Base-by-base conservation (phyloP, 1,139 yeast genomes). In the Arxiozyma telluris region DNA sequence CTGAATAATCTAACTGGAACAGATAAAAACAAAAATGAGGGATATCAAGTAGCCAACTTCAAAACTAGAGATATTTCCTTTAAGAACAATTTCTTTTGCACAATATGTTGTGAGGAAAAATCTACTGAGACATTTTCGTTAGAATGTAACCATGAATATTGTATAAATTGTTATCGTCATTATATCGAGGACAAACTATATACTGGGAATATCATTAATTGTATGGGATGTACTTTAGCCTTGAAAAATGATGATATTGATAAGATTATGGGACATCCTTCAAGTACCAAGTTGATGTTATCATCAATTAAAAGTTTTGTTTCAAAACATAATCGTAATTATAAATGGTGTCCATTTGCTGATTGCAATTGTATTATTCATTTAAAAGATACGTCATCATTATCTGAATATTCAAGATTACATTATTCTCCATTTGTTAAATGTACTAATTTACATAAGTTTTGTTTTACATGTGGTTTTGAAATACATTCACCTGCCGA, bases 401-500 rank as follows among this genome's bases (percentile, higher is more conserved):
- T 62, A 7, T 54, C 62, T 4, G 72, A 67, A 44, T 64, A 67
- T 47, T 59, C 63, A 15, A 62, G 71, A n/a, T 62, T 70, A 25
- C 63, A 73, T 43, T 77, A 76, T 21, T 70, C 78, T 11, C 93
- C 94, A 1, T 76, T 81, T 9, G 97, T 89, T 0, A 71, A 75
- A 44, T 93, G 99, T 67, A 66, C 72, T 1, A 74, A 79, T 51
- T 79, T 78, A 8, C 93, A 90, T 64, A 78, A 78, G 55, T 93
- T 91, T 65, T 93, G 99, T 65, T 86, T 84, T 62, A 74, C 77
- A 23, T 93, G 99, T 68, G 80, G 80, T 25, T 76, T 74, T 57
- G 93, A 85, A 64, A 84, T 85, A 61, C 99, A 93, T 69, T 73
- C 82, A 34, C 98, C 98, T 0, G 80, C 88, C 42, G 88, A 94